Conservation (phyloP, 495 filamentous ascomycete species). For the Talaromyces stipitatus region DNA sequence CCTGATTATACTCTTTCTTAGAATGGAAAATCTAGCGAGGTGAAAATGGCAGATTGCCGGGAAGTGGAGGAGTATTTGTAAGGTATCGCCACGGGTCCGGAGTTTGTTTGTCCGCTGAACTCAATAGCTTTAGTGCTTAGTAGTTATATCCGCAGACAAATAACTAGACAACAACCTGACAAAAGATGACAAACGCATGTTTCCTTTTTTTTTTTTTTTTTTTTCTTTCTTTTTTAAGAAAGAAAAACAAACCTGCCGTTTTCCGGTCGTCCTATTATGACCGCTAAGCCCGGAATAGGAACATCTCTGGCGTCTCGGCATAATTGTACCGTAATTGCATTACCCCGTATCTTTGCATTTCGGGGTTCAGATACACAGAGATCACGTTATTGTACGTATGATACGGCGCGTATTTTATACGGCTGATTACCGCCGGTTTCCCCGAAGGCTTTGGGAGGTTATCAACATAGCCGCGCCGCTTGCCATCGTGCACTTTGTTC, state of each 20-base stretch:
- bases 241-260: not conserved
- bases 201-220: not conserved
- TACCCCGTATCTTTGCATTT: not conserved
- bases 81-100: not conserved
- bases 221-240: no score
- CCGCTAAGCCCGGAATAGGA: not conserved
- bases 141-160: not conserved
- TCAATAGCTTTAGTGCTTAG: not conserved
- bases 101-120: not conserved
- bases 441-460: not conserved
- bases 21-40: not conserved
- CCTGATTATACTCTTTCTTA: no score
- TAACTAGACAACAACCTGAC: not conserved
- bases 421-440: not conserved
- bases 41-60: not conserved
- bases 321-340: not conserved
- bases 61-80: not conserved
- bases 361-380: not conserved
- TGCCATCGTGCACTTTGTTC: not conserved
- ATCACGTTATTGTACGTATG: not conserved
- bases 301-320: not conserved
- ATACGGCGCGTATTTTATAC: not conserved
- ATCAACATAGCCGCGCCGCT: not conserved
- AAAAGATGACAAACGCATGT: not conserved
- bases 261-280: not conserved